Percentiles rank a stretch among this genome's conserved stretches.
Conservation (phyloP, 2,329 filamentous ascomycete species). For the Alternaria panax region DNA sequence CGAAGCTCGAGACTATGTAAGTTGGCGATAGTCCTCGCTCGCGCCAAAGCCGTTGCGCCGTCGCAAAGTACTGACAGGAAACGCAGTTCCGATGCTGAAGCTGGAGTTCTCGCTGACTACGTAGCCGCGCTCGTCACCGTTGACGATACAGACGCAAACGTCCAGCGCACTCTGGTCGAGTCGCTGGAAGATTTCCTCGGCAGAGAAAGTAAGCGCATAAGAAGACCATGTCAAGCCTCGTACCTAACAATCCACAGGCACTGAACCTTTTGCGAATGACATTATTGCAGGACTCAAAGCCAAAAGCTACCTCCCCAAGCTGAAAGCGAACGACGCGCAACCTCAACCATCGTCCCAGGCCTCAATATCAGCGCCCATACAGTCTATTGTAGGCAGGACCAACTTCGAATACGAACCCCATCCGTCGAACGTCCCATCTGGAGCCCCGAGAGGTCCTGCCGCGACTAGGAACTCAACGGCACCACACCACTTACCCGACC, state of each 20-base stretch:
- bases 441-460: constrained; percentile 36
- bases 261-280: constrained; percentile 71
- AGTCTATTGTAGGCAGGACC: constrained; percentile 32
- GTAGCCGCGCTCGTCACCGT: constrained; percentile 78
- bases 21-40: constrained; percentile 38
- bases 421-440: constrained; percentile 25
- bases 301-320: constrained; percentile 52
- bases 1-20: constrained; percentile 77
- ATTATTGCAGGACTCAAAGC: constrained; percentile 71
- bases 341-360: not conserved
- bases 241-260: constrained; percentile 54
- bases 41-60: not conserved
- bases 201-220: constrained; percentile 60
- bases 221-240: not conserved
- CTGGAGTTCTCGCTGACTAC: constrained; percentile 83
- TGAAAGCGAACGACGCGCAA: constrained; percentile 16
- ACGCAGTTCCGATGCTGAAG: constrained; percentile 76
- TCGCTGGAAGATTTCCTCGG: constrained; percentile 78
- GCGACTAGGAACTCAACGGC: constrained; percentile 16
- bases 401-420: constrained; percentile 30
- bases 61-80: constrained; percentile 10
- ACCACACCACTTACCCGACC: constrained; percentile 22
- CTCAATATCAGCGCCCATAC: constrained; percentile 31
- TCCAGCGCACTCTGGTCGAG: constrained; percentile 72
- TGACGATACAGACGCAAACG: constrained; percentile 65